Base-by-base conservation (phyloP, 306 rosid genomes). In the Prunus salicina region DNA sequence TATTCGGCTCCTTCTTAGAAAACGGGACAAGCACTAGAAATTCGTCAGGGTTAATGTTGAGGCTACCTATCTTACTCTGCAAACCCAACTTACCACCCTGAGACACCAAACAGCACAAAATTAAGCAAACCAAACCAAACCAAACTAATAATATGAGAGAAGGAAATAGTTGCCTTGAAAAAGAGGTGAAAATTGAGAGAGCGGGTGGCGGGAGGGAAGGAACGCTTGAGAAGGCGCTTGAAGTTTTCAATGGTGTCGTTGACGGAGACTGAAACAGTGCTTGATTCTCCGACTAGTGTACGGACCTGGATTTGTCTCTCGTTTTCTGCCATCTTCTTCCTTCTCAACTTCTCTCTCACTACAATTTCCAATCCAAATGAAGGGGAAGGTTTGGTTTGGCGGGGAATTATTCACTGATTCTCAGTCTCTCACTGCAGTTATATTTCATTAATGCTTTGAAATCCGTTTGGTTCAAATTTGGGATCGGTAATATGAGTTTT, bases 111-210 rank as follows among this genome's bases (percentile, higher is more conserved):
- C 12, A 19, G 46, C 32, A 28, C 22, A n/a, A 30, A 58, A 64
- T 69, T 7, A 49, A 73, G 25, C 12, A 30, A 50, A n/a, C 4
- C 8, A 6, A 1, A 34, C 41, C 41, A 38, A 77, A 55, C 22
- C 18, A 22, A 56, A 50, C 1, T 0, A n/a, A 38, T 38, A n/a
- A 45, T 28, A n/a, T 25, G 71, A 27, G 24, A 71, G 56, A 30
- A 16, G 64, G 61, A 0, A 52, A 28, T 1, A 41, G 19, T 73
- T 86, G 55, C 97, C 98, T 88, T 88, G 80, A 81, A 87, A 55
- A 90, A 95, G n/a, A 89, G 91, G 83, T 95, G 97, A 69, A 95
- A 95, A 84, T 84, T 84, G 82, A 92, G 86, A 81, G 85, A 84
- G 57, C 30, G 63, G 43, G 85, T 70, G 82, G 91, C 93, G 25